These are phyloP conservation scores for Globisporangium irregulare DNA, from an alignment of 352 stramenopile genomes.

Conservation along the genomic window DNA sequence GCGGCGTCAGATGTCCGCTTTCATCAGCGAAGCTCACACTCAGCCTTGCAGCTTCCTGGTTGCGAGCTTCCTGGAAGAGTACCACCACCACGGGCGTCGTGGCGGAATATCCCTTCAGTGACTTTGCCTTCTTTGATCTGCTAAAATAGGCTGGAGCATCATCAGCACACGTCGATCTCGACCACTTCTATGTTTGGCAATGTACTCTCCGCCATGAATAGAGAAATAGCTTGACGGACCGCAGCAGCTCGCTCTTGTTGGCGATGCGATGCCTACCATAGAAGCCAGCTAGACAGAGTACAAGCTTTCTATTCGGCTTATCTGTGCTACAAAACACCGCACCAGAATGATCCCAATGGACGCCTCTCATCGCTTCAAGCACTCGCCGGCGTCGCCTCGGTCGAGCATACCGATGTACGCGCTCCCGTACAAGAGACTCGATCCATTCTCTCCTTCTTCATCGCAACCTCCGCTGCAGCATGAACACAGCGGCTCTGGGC, in stretches of 20 bases:
- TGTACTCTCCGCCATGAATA: no score
- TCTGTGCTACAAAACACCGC: background rate
- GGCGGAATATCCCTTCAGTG: no score
- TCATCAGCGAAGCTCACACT: no score
- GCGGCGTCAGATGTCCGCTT: no score
- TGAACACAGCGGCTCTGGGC: background rate
- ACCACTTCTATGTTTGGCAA: background rate
- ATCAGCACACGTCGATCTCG: background rate
- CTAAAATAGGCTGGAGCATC: background rate
- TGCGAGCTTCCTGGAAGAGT: no score
- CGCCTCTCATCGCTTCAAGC: constrained; percentile 4
- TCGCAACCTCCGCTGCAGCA: background rate
- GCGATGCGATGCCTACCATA: background rate
- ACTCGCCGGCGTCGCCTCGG: constrained; percentile 2
- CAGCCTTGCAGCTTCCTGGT: no score
- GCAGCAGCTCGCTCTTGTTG: no score
- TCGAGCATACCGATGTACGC: constrained; percentile 1
- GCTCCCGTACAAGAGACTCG: constrained; percentile 14
- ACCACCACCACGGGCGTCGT: no score
- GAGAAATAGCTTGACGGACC: no score
- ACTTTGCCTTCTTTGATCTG: background rate
- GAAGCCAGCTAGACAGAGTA: background rate
- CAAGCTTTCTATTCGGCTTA: background rate
- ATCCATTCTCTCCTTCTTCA: constrained; percentile 5
- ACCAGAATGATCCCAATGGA: background rate